Percentiles rank a stretch among this genome's conserved stretches.
phyloP scores from a whole-genome alignment of 2,329 filamentous ascomycete genomes.

The Samsoniella hepiali region DNA sequence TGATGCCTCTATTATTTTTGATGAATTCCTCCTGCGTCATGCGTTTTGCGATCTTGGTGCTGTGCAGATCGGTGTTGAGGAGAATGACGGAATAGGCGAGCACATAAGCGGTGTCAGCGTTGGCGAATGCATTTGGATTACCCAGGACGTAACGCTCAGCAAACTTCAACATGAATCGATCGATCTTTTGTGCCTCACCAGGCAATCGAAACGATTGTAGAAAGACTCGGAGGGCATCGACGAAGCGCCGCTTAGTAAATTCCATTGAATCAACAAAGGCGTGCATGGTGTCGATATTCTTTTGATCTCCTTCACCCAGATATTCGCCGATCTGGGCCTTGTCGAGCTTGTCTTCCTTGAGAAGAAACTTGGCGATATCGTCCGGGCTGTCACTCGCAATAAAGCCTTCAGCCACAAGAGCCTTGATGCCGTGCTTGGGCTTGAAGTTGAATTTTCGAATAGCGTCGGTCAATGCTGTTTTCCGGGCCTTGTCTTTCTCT shows the following conservation, averaged over 20 bases:
- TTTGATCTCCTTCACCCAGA: slow-evolving; percentile 85
- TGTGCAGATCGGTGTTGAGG: slow-evolving; percentile 95
- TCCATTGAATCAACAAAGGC: slow-evolving; percentile 96
- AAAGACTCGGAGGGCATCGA: slow-evolving; percentile 87
- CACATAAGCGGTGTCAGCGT: slow-evolving; percentile 96
- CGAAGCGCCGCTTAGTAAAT: slow-evolving; percentile 85
- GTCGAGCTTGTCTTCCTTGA: slow-evolving; percentile 78
- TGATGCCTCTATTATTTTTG: slow-evolving; percentile 98
- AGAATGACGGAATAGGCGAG: slow-evolving; percentile 95
- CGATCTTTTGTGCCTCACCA: slow-evolving; percentile 97
- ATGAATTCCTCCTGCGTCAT: slow-evolving; percentile 99
- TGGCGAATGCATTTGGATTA: slow-evolving; percentile 96
- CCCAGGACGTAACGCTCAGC: slow-evolving; percentile 92
- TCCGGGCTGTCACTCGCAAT: slow-evolving; percentile 74
- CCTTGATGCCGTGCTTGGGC: slow-evolving; percentile 87
- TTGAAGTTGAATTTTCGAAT: slow-evolving; percentile 97
- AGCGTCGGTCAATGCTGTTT: slow-evolving; percentile 86
- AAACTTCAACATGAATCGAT: slow-evolving; percentile 99
- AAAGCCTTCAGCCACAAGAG: slow-evolving; percentile 79
- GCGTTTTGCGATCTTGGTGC: slow-evolving; percentile 72
- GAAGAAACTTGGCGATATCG: slow-evolving; percentile 80
- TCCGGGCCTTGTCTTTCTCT: slow-evolving; percentile 91
- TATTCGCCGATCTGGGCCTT: slow-evolving; percentile 93
- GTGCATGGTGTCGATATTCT: slow-evolving; percentile 97
- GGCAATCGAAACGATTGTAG: slow-evolving; percentile 92